Conservation (phyloP, 2,329 filamentous ascomycete species). For the Aspergillus quadricinctus region DNA sequence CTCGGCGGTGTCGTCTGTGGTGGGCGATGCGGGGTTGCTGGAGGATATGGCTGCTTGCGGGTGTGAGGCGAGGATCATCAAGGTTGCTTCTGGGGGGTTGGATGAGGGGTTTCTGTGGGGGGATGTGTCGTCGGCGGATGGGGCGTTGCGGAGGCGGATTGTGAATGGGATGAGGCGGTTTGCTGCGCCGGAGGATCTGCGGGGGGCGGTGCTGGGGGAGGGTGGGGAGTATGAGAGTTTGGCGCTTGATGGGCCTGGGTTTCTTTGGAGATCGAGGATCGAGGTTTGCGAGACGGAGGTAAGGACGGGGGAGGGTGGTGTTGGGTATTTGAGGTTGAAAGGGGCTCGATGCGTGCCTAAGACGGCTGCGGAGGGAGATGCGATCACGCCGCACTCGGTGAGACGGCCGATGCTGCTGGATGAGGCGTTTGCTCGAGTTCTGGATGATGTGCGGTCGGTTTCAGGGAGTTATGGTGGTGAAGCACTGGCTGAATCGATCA, state of each 20-base stretch:
- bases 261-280: conserved; percentile 69
- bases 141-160: conserved; percentile 44
- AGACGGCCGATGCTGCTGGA: conserved; percentile 64
- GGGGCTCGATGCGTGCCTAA: conserved; percentile 53
- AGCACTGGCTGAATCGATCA: background rate
- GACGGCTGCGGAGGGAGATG: conserved; percentile 19
- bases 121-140: conserved; percentile 59
- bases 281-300: conserved; percentile 54
- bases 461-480: background rate
- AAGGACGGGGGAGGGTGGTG: conserved; percentile 69
- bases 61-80: conserved; percentile 87
- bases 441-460: conserved; percentile 21
- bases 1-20: conserved; percentile 13
- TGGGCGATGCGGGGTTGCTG: conserved; percentile 52
- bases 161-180: conserved; percentile 55
- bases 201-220: conserved; percentile 77
- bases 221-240: conserved; percentile 96
- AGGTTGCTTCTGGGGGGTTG: conserved; percentile 86
- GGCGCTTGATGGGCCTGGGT: conserved; percentile 71
- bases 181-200: conserved; percentile 49
- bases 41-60: conserved; percentile 74
- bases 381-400: conserved; percentile 23
- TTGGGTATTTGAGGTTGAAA: conserved; percentile 64
- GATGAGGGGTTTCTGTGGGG: conserved; percentile 77
- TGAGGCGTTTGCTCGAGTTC: conserved; percentile 48